Base-by-base conservation (phyloP, 176 grass and related monocot genomes). In the Hordeum marinum region DNA sequence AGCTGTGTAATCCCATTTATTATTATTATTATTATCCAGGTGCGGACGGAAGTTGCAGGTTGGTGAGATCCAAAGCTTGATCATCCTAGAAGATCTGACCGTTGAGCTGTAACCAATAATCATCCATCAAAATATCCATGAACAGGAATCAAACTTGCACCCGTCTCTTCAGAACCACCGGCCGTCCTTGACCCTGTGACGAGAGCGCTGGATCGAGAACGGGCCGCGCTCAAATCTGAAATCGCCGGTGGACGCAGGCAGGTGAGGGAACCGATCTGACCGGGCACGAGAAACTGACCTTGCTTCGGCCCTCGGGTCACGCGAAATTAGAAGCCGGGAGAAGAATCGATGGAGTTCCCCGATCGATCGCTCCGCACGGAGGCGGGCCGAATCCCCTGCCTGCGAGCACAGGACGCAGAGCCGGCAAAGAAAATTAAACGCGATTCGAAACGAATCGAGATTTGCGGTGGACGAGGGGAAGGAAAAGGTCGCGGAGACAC, bases 141-240 rank as follows among this genome's bases (percentile, higher is more conserved):
- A 34, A 34, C 39, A 26, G 31, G 26, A 68, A 37, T 37, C 79
- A 83, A 87, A 82, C 86, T 80, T 77, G 65, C 54, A 85, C 5
- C 52, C 34, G 10, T 61, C 18, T 10, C 24, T n/a, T 46, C n/a
- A 62, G 29, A 45, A 70, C 41, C 29, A 80, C 4, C 37, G 2
- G 4, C 32, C 21, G 13, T 5, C 27, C 4, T 18, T 20, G 20
- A 2, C 20, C 3, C 2, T n/a, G 3, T 34, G 32, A 34, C 32
- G 32, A 34, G 32, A 4, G 32, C 32, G 32, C 32, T 4, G 32
- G 32, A 34, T 34, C 32, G 32, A 3, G 32, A 34, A 34, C 32
- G 32, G 32, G 32, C 32, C 32, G 32, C 32, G 3, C 32, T 34
- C 32, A 4, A 34, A 34, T 34, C 32, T 34, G 32, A 4, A 34